A percentile compares a stretch with the other conserved stretches of the same genome.
phyloP scores from a whole-genome alignment of 2,329 filamentous ascomycete genomes.

The Bipolaris sorokiniana region DNA sequence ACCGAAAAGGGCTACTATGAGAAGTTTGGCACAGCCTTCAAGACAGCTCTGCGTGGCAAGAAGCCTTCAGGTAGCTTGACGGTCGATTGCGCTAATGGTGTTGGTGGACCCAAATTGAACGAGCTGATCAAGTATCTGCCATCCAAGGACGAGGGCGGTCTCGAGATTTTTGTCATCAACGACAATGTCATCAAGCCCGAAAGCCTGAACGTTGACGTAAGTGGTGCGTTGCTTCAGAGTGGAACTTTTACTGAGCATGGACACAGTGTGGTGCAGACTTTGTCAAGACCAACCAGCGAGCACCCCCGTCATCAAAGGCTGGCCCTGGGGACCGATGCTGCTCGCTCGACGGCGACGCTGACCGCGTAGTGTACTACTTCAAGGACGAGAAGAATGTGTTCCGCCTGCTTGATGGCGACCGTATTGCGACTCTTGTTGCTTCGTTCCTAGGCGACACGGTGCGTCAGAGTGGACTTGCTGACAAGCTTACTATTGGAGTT shows the following conservation, averaged over 20 bases:
- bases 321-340: conserved; percentile 78
- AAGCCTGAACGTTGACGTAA: conserved; percentile 83
- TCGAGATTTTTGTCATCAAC: conserved; percentile 88
- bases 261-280: conserved; percentile 88
- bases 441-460: conserved; percentile 92
- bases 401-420: conserved; percentile 92
- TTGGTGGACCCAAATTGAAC: conserved; percentile 87
- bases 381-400: conserved; percentile 81
- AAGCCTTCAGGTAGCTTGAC: conserved; percentile 72
- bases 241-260: conserved; percentile 13
- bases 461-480: conserved; percentile 75
- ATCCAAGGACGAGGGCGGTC: conserved; percentile 62
- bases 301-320: conserved; percentile 81
- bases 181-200: conserved; percentile 92
- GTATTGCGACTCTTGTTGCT: conserved; percentile 91
- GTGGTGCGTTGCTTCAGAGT: conserved; percentile 24
- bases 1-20: conserved; percentile 94
- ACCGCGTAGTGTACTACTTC: conserved; percentile 96
- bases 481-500: conserved; percentile 87
- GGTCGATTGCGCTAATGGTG: conserved; percentile 96
- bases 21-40: conserved; percentile 86
- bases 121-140: conserved; percentile 86
- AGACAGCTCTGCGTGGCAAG: conserved; percentile 78
- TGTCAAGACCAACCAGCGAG: conserved; percentile 95
- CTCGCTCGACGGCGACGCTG: conserved; percentile 93